Evolutionary conservation across 2,329 filamentous ascomycete genomes (phyloP).

Genomic region (Exophiala alcalophila): DNA sequence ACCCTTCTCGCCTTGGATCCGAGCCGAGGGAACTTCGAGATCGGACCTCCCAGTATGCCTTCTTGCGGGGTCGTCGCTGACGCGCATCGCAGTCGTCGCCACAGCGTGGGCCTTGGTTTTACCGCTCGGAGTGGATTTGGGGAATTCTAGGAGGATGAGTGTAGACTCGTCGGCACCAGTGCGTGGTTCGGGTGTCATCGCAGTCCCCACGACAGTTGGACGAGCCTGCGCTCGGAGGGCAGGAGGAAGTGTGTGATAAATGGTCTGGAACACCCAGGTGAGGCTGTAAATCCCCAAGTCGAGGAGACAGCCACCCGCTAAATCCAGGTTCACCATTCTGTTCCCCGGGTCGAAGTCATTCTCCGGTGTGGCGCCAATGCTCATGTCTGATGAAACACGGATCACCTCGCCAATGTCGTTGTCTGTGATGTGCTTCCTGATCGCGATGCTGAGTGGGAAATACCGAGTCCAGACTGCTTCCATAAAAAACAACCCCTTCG

Average conservation of each 20-base stretch:
- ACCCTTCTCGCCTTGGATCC: slow-evolving; percentile 33
- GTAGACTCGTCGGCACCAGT: slow-evolving; percentile 34
- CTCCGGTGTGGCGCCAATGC: slow-evolving; percentile 22
- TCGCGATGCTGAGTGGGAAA: slow-evolving; percentile 77
- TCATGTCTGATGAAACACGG: slow-evolving; percentile 62
- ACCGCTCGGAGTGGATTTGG: slow-evolving; percentile 28
- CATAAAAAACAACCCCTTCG: slow-evolving; percentile 75
- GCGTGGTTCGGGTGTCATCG: slow-evolving; percentile 28
- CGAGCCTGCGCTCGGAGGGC: slow-evolving; percentile 36
- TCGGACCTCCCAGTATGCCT: slow-evolving; percentile 19
- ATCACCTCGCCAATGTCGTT: slow-evolving; percentile 56
- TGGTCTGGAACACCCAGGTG: slow-evolving; percentile 72
- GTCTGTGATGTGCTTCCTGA: slow-evolving; percentile 59
- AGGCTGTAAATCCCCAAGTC: slow-evolving; percentile 85
- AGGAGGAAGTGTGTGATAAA: slow-evolving; percentile 58
- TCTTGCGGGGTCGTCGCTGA: slow-evolving; percentile 30
- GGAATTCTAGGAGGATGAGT: slow-evolving; percentile 32
- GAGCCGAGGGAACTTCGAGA: slow-evolving; percentile 28
- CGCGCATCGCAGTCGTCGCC: slow-evolving; percentile 32
- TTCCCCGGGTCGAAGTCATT: slow-evolving; percentile 52
- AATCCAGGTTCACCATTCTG: slow-evolving; percentile 79
- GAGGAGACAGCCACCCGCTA: slow-evolving; percentile 78
- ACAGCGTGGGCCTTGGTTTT: slow-evolving; percentile 57
- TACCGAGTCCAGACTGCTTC: slow-evolving; percentile 88
- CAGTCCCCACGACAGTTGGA: slow-evolving; percentile 55